Conservation (phyloP, 768 basidiomycete genomes). For the Serendipita sp. region DNA sequence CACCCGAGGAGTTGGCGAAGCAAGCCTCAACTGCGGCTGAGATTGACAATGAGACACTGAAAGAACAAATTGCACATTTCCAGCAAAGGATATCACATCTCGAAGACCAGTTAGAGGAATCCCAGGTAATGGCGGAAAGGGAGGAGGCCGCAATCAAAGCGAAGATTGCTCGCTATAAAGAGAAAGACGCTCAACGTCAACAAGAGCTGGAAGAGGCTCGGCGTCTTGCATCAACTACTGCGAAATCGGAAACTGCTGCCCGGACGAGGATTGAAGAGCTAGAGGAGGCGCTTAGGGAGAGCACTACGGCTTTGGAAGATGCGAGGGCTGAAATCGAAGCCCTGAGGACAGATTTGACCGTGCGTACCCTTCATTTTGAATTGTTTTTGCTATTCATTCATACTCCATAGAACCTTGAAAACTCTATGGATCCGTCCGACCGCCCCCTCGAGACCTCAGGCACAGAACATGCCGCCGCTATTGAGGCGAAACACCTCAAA, state of each 20-base stretch:
- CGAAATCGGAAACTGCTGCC: constrained; percentile 44
- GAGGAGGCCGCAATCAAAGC: constrained; percentile 54
- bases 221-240: constrained; percentile 46
- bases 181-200: constrained; percentile 54
- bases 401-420: constrained; percentile 45
- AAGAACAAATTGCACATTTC: constrained; percentile 78
- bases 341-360: constrained; percentile 55
- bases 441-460: neutral
- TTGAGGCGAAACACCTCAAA: constrained; percentile 34
- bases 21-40: constrained; percentile 56
- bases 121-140: constrained; percentile 42
- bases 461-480: constrained; percentile 27
- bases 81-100: constrained; percentile 57
- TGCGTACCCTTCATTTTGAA: constrained; percentile 26
- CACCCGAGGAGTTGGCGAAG: constrained; percentile 23
- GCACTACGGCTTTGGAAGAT: constrained; percentile 72
- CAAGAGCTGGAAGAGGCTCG: constrained; percentile 55
- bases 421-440: constrained; percentile 21
- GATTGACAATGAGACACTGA: constrained; percentile 89
- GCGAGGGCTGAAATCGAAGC: constrained; percentile 81
- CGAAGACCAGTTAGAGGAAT: constrained; percentile 51
- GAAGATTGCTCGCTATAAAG: constrained; percentile 49
- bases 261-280: constrained; percentile 64
- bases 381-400: neutral
- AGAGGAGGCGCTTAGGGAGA: constrained; percentile 81